These are phyloP conservation scores for Colletotrichum sp. DNA, from an alignment of 2,329 filamentous ascomycete species.

Conservation along the genomic window DNA sequence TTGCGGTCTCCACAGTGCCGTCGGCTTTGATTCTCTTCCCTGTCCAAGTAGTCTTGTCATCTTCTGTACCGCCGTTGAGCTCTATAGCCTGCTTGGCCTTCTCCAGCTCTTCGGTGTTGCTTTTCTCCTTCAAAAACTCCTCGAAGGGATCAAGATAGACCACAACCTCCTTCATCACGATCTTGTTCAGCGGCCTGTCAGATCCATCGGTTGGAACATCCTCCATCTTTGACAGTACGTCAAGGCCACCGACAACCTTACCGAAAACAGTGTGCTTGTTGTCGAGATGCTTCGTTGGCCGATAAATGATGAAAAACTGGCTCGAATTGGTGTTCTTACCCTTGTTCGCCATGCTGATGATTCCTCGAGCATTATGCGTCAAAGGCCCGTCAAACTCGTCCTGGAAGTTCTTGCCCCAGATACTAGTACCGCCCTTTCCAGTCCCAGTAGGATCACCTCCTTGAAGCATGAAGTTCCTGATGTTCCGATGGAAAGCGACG, in stretches of 20 bases:
- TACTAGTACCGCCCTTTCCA: conserved; percentile 84
- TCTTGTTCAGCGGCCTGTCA: conserved; percentile 77
- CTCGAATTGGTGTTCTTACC: conserved; percentile 96
- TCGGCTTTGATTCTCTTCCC: conserved; percentile 83
- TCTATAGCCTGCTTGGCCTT: conserved; percentile 66
- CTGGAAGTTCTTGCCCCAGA: conserved; percentile 93
- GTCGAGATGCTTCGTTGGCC: conserved; percentile 83
- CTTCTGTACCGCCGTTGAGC: conserved; percentile 75
- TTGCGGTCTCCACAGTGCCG: conserved; percentile 57
- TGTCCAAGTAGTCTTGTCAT: conserved; percentile 94
- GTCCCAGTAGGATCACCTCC: conserved; percentile 94
- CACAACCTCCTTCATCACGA: conserved; percentile 81
- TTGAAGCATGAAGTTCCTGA: conserved; percentile 97
- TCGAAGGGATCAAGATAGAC: conserved; percentile 95
- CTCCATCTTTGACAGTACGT: conserved; percentile 79
- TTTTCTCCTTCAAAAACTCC: conserved; percentile 82
- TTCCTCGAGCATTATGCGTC: conserved; percentile 81
- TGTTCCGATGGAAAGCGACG: conserved; percentile 90
- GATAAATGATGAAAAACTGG: conserved; percentile 95
- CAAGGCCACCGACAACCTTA: conserved; percentile 77
- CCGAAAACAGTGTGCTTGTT: conserved; percentile 98
- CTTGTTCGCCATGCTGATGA: conserved; percentile 96
- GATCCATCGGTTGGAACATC: conserved; percentile 75
- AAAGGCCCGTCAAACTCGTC: conserved; percentile 92
- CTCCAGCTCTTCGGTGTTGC: conserved; percentile 63